Percentiles rank a stretch among this genome's conserved stretches.
Conservation (phyloP, 225 moss, liverwort and hornwort genomes). For the Marchantia polymorpha region DNA sequence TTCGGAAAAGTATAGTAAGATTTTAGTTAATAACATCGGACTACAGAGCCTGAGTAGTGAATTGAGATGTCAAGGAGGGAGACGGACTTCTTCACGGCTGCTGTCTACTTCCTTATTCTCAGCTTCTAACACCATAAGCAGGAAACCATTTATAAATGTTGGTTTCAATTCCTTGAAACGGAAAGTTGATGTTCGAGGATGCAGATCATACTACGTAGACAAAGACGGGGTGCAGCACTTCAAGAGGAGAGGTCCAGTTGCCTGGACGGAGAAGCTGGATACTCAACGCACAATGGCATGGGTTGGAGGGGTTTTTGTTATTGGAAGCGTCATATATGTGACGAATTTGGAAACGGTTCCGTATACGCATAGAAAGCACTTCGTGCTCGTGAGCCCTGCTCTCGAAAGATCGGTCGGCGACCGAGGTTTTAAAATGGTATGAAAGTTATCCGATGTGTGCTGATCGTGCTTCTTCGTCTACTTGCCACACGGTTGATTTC, state of each 20-base stretch:
- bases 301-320: slow-evolving; percentile 44
- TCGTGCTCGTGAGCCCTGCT: slow-evolving; percentile 64
- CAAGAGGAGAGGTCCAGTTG: slow-evolving; percentile 65
- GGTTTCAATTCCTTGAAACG: slow-evolving; percentile 3
- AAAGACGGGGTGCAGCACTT: slow-evolving; percentile 70
- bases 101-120: not conserved
- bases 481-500: no score
- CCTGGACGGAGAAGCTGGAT: slow-evolving; percentile 43
- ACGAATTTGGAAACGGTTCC: slow-evolving; percentile 76
- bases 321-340: slow-evolving; percentile 56
- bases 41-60: slow-evolving; percentile 5
- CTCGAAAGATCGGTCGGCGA: slow-evolving; percentile 73
- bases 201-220: slow-evolving; percentile 62
- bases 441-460: not conserved
- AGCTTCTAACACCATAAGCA: not conserved
- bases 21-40: not conserved
- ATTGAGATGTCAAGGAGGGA: not conserved
- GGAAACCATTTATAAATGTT: slow-evolving; percentile 2
- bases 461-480: not conserved
- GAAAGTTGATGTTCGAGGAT: slow-evolving; percentile 27
- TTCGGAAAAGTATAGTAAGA: not conserved
- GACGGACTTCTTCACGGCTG: not conserved
- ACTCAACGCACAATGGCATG: slow-evolving; percentile 33
- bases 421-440: slow-evolving; percentile 63
- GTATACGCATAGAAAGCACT: slow-evolving; percentile 78